phyloP scores from a whole-genome alignment of 106 monocot genomes.

The Allium cepa region DNA sequence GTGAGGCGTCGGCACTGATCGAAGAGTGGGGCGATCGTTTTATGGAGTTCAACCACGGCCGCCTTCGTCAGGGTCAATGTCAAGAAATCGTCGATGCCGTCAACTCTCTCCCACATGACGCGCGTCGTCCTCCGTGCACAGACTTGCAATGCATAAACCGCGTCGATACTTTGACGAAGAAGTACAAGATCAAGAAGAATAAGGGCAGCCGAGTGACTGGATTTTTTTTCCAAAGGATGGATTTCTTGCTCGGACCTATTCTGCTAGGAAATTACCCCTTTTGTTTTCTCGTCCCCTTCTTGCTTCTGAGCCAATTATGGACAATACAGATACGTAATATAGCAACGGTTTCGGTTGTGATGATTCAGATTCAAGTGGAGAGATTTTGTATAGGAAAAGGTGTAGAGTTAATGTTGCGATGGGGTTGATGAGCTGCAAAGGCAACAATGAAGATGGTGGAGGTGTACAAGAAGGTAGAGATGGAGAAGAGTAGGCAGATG shows the following conservation, averaged over 20 bases:
- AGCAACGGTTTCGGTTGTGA: not conserved
- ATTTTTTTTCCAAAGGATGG: slow-evolving; percentile 8
- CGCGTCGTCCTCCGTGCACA: slow-evolving; percentile 24
- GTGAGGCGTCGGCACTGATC: slow-evolving; percentile 25
- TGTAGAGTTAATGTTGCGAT: not conserved
- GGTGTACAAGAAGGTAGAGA: slow-evolving; percentile 47
- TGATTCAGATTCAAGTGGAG: too few species aligned
- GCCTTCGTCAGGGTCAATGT: slow-evolving; percentile 52
- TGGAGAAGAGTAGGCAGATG: slow-evolving; percentile 42
- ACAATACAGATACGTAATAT: not conserved
- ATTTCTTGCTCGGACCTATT: slow-evolving; percentile 19
- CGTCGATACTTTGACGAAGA: slow-evolving; percentile 59
- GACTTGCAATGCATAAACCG: slow-evolving; percentile 51
- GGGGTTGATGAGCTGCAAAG: slow-evolving; percentile 22
- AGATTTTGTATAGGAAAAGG: too few species aligned
- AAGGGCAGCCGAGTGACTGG: too few species aligned
- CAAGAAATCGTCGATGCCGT: slow-evolving; percentile 40
- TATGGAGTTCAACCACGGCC: slow-evolving; percentile 36
- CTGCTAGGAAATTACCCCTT: slow-evolving; percentile 22
- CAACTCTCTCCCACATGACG: slow-evolving; percentile 22
- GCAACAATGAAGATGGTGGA: slow-evolving; percentile 37
- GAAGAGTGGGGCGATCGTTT: slow-evolving; percentile 51
- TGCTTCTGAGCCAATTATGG: not conserved
- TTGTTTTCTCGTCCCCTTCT: slow-evolving; percentile 2
- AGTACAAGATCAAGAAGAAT: slow-evolving; percentile 42